Evolutionary conservation across 805 yeast species (phyloP), one percentile per base, ranked within the genome.

Genomic region (Candida dajiaensis): DNA sequence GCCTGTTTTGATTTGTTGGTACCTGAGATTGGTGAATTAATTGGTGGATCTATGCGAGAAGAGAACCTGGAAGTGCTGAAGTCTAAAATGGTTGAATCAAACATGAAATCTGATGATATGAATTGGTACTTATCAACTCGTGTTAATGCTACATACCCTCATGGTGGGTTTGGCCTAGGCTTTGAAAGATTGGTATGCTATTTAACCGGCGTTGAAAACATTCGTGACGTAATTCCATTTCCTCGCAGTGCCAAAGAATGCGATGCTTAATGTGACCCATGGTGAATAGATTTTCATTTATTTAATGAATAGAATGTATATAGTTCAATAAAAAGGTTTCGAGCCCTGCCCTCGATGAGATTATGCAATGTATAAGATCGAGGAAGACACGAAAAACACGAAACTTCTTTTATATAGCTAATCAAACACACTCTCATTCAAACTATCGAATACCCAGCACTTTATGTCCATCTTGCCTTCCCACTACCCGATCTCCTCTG

Each of bases 131-230:
- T 83, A 23, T 76, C 82, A 1, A 70, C 85, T 9, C 72, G 99
- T 49, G 70, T 70, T 50, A 81, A 85, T 55, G 98, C 97, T 0
- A 70, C 85, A 3, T 83, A 83, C 20, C 96, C 97, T 0, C 98
- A 92, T 62, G 99, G 99, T 41, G 99, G 99, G 0, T 94, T 85
- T 66, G 99, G 99, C 0, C 70, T 94, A 72, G 99, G 99, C 0
- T 80, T 90, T 54, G 99, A 94, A 63, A 71, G 99, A 49, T 66
- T 94, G 26, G 63, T 94, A 15, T 80, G 85, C 45, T 90, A 83
- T 54, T 67, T 89, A 46, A 73, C 81, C 8, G 89, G 82, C 4
- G 71, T 83, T 18, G 90, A 83, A 26, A 94, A 90, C 60, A 79
- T 94, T 38, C 76, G 86, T 54, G 99, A 94, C 57, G 85, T 86